A percentile compares a stretch with the other conserved stretches of the same genome.
phyloP scores from a whole-genome alignment of 2,329 filamentous ascomycete genomes.

The Thelonectria olida region DNA sequence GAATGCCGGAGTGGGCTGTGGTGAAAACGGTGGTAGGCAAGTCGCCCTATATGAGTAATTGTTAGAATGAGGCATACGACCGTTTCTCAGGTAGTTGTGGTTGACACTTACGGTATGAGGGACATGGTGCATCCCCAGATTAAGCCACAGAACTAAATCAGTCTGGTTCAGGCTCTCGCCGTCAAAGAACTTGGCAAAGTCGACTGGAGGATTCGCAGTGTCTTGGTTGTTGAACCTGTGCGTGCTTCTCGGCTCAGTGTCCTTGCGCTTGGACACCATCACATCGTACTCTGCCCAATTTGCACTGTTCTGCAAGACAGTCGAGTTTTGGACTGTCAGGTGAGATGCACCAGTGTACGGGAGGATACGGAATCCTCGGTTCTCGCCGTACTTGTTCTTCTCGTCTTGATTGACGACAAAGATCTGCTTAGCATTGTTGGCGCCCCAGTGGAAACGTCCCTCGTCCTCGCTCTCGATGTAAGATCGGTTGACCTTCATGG shows the following conservation, averaged over 20 bases:
- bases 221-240: constrained; percentile 52
- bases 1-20: constrained; percentile 10
- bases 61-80: neutral
- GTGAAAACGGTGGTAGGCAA: constrained; percentile 16
- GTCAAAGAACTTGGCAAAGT: constrained; percentile 57
- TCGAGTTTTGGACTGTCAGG: constrained; percentile 54
- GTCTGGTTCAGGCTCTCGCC: constrained; percentile 49
- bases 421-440: constrained; percentile 55
- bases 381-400: constrained; percentile 58
- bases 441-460: constrained; percentile 47
- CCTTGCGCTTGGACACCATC: constrained; percentile 42
- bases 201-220: constrained; percentile 51
- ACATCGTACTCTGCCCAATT: constrained; percentile 54
- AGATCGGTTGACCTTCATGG: constrained; percentile 15
- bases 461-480: constrained; percentile 54
- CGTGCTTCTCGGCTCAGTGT: constrained; percentile 45
- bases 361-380: constrained; percentile 55
- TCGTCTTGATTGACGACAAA: constrained; percentile 55
- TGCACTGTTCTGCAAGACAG: constrained; percentile 54
- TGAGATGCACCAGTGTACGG: constrained; percentile 49
- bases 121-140: constrained; percentile 59
- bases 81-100: too few relatives aligned
- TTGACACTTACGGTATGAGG: constrained; percentile 17
- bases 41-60: constrained; percentile 8
- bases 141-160: constrained; percentile 55